Base-by-base conservation (phyloP, 257 asterid genomes). In the Jasminum sambac region DNA sequence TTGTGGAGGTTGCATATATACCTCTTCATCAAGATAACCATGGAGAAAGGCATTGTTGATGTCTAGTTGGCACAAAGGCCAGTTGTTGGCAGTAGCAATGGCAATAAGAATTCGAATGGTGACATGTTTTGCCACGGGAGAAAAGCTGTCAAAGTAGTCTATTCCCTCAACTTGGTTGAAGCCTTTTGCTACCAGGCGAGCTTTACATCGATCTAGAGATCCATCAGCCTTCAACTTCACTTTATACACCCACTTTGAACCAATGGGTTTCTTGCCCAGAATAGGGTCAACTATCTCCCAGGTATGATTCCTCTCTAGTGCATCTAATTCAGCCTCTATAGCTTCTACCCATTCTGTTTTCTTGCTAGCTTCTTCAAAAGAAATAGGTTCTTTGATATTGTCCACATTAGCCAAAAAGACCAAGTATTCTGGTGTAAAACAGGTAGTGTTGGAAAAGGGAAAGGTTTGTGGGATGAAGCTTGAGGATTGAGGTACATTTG, bases 41-140 rank as follows among this genome's bases (percentile, higher is more conserved):
- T 71, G 48, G 2, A 71, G 9, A n/a, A 71, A 61, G 0, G 69
- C 69, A 71, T 41, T 58, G 8, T 40, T 70, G 0, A 70, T 26
- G 16, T 70, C 42, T 0, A 70, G 17, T 41, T 70, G 74, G 7
- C 26, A 40, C 9, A 71, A 3, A 11, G 25, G 9, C 62, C 69
- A 71, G n/a, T 0, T 11, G 6, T 2, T 40, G 8, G 52, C 8
- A 25, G 65, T 24, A 0, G 62, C 30, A 11, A 71, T 12, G 5
- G 75, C 34, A 12, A 71, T 25, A 3, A 60, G 6, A 0, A 25
- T 0, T 6, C 69, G 11, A 0, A 60, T 34, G 19, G 68, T 71
- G 0, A 24, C 57, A 3, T 21, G 5, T 9, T 43, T 71, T 6
- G 62, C 44, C 1, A 71, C 69, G 0, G 30, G 68, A 41, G 69